Conservation (phyloP, 2,329 filamentous ascomycete genomes). For the Nemania sp. region DNA sequence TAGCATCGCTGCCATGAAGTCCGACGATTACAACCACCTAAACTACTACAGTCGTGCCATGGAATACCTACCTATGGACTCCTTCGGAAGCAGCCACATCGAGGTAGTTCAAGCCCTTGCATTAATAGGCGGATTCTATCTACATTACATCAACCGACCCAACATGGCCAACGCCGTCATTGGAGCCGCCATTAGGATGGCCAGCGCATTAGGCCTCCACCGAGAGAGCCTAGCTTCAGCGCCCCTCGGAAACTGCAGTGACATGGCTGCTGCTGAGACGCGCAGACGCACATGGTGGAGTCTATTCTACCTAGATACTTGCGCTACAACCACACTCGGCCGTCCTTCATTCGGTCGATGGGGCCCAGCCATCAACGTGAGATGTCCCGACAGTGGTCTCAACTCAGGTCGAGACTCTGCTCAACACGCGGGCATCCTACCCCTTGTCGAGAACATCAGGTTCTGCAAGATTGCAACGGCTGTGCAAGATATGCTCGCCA, state of each 20-base stretch:
- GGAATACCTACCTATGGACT: conserved; percentile 74
- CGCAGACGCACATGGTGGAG: conserved; percentile 80
- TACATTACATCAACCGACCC: conserved; percentile 81
- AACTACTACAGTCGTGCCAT: conserved; percentile 77
- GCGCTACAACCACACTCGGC: conserved; percentile 77
- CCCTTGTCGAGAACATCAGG: conserved; percentile 79
- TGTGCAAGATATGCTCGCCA: conserved; percentile 80
- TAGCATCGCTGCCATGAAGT: conserved; percentile 74
- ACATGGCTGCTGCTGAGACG: conserved; percentile 68
- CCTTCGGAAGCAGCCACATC: conserved; percentile 76
- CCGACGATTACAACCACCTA: conserved; percentile 74
- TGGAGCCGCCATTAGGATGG: conserved; percentile 78
- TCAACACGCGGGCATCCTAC: conserved; percentile 74
- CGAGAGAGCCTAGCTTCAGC: conserved; percentile 66
- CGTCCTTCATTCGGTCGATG: conserved; percentile 76
- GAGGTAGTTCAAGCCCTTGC: conserved; percentile 79
- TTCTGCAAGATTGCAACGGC: conserved; percentile 84
- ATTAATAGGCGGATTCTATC: conserved; percentile 79
- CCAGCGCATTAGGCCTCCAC: conserved; percentile 78
- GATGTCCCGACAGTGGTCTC: conserved; percentile 67
- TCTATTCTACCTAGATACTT: conserved; percentile 79
- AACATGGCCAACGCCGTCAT: conserved; percentile 81
- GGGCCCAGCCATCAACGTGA: conserved; percentile 75
- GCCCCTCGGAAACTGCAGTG: conserved; percentile 53
- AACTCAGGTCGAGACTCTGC: conserved; percentile 62